These are phyloP conservation scores for Candida suzukii DNA, from an alignment of 805 yeast genomes.

Conservation along the genomic window DNA sequence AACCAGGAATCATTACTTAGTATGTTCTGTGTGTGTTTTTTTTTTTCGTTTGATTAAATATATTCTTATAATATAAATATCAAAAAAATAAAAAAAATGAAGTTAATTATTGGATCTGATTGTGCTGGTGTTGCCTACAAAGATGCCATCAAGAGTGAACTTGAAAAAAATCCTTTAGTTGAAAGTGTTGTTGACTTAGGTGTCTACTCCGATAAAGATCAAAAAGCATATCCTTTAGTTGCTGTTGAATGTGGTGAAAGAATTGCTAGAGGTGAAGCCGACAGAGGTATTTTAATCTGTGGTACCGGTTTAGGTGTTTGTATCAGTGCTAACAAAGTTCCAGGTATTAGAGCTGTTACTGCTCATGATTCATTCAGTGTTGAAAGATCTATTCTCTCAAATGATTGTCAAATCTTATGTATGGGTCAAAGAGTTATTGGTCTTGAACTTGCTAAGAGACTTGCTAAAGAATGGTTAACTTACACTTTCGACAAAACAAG, in stretches of 20 bases:
- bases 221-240: conserved; percentile 34
- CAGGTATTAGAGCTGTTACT: conserved; percentile 40
- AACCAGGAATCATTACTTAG: too few relatives aligned
- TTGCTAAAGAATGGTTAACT: conserved; percentile 37
- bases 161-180: conserved; percentile 23
- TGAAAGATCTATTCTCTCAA: conserved; percentile 35
- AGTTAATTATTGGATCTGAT: conserved; percentile 34
- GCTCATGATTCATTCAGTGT: conserved; percentile 42
- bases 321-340: conserved; percentile 38
- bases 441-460: conserved; percentile 33
- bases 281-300: conserved; percentile 38
- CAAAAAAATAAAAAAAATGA: conserved; percentile 4
- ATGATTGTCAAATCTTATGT: conserved; percentile 38
- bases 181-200: conserved; percentile 32
- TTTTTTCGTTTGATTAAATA: too few relatives aligned
- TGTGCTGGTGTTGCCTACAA: conserved; percentile 39
- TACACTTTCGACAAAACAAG: conserved; percentile 31
- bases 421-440: conserved; percentile 44
- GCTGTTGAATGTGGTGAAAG: conserved; percentile 37
- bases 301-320: conserved; percentile 47
- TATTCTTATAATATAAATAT: too few relatives aligned
- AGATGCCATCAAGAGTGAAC: conserved; percentile 28
- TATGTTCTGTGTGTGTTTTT: too few relatives aligned
- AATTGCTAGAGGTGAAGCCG: conserved; percentile 33
- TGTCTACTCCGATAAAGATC: conserved; percentile 25